Evolutionary conservation across 139 green algal species (phyloP), one percentile per base, ranked within the genome.

Genomic region (Spirogloea muscicola): DNA sequence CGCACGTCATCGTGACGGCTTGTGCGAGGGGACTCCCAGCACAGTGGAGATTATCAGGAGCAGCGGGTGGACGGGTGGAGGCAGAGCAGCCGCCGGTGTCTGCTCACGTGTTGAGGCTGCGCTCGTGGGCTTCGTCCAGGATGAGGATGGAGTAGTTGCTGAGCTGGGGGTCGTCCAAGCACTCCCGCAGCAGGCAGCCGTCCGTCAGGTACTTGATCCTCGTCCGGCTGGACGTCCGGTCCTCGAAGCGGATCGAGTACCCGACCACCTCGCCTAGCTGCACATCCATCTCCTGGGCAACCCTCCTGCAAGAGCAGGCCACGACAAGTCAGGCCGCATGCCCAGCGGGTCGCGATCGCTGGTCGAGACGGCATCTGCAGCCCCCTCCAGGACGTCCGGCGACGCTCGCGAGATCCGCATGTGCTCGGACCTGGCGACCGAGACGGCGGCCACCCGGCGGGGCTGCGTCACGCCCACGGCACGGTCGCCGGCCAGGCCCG

Each of bases 81-180:
- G n/a, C n/a, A n/a, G n/a, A n/a, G n/a, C n/a, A n/a, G n/a, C n/a
- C n/a, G n/a, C n/a, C n/a, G n/a, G n/a, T n/a, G n/a, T n/a, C n/a
- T n/a, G n/a, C 62, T 21, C 25, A 76, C 68, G 93, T 96, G 86
- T 96, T 96, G 29, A 98, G 84, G 49, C 78, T 91, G 51, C 93
- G 88, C 85, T 98, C 93, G 84, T 98, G 93, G 1, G 93, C 93
- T 82, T 98, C 93, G 75, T 98, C 93, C 40, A 98, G 84, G 2
- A 97, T 85, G 52, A 84, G 48, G 1, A 80, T 58, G 21, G 37
- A 68, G 81, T 86, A 86, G 37, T 57, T 63, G 21, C 46, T 49
- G 25, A 97, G 85, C 49, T 84, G 40, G 0, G 87, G 59, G 74
- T 98, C 92, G 31, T 90, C 86, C 58, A 96, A 76, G 58, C 83